Evolutionary conservation across 2,329 filamentous ascomycete species (phyloP).

Genomic region (Geosmithia morbida): DNA sequence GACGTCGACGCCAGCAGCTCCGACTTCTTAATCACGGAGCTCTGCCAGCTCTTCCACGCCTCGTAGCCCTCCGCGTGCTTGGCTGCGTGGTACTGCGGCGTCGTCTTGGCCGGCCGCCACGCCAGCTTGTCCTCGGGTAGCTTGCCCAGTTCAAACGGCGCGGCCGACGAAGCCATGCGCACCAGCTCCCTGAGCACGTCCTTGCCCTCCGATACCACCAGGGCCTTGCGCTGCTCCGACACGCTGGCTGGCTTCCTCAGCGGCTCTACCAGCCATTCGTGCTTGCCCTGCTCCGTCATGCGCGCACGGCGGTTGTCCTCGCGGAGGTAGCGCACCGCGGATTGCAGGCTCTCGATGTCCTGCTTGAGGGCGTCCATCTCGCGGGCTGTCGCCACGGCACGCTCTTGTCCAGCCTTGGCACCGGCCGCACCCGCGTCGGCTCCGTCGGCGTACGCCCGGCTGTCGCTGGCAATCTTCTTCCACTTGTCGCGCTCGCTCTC

Average conservation of each 20-base stretch:
- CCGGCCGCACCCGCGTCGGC: slow-evolving; percentile 30
- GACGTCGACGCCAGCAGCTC: slow-evolving; percentile 11
- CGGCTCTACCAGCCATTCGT: slow-evolving; percentile 49
- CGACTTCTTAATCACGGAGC: slow-evolving; percentile 38
- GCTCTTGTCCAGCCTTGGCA: slow-evolving; percentile 46
- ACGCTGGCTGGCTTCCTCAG: slow-evolving; percentile 30
- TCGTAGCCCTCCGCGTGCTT: slow-evolving; percentile 51
- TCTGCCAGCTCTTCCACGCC: slow-evolving; percentile 44
- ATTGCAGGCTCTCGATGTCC: slow-evolving; percentile 50
- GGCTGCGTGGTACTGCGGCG: slow-evolving; percentile 52
- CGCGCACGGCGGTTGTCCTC: slow-evolving; percentile 52
- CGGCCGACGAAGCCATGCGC: slow-evolving; percentile 39
- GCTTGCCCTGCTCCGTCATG: slow-evolving; percentile 35
- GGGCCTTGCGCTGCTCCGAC: slow-evolving; percentile 30
- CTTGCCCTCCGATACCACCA: slow-evolving; percentile 45
- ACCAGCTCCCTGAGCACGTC: slow-evolving; percentile 53
- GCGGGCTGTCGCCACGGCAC: slow-evolving; percentile 53
- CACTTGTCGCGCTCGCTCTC: slow-evolving; percentile 55
- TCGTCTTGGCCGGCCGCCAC: slow-evolving; percentile 51
- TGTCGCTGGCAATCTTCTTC: slow-evolving; percentile 56
- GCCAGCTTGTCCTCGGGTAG: slow-evolving; percentile 45
- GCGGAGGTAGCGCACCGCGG: slow-evolving; percentile 51
- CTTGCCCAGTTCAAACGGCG: slow-evolving; percentile 42
- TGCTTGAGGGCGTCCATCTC: slow-evolving; percentile 60
- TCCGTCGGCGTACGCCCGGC: slow-evolving; percentile 36